phyloP scores from a whole-genome alignment of 108 stramenopile species.

The Pelagomonas calceolata region DNA sequence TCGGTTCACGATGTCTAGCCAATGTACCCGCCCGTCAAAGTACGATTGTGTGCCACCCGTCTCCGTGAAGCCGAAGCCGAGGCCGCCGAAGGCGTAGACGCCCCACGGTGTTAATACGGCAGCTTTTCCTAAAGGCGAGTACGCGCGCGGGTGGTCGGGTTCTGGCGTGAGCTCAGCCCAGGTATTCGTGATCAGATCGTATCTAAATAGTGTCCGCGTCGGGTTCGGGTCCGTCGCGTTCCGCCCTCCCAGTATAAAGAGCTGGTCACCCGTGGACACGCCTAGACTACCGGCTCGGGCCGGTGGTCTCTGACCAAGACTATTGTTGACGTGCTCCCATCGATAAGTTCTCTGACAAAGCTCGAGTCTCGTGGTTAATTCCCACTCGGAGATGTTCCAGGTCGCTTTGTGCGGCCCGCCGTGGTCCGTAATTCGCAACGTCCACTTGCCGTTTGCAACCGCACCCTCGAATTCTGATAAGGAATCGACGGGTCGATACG shows the following conservation, averaged over 20 bases:
- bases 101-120: background rate
- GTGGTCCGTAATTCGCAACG: background rate
- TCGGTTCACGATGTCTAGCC: background rate
- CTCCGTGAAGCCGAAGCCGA: background rate
- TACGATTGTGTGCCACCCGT: background rate
- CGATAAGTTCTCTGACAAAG: background rate
- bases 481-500: background rate
- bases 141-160: background rate
- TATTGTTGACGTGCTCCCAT: background rate
- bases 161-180: no score
- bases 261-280: background rate
- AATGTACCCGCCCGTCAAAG: background rate
- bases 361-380: background rate
- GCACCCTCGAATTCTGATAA: background rate
- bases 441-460: background rate
- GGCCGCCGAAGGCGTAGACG: background rate
- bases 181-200: background rate
- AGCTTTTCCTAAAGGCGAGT: background rate
- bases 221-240: background rate
- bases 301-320: background rate
- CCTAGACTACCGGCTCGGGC: background rate
- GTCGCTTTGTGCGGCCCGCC: background rate
- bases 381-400: no score
- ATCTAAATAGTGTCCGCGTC: background rate
- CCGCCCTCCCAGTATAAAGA: background rate